phyloP scores from a whole-genome alignment of 192 early-diverging fungal species.

The Podila epigama region DNA sequence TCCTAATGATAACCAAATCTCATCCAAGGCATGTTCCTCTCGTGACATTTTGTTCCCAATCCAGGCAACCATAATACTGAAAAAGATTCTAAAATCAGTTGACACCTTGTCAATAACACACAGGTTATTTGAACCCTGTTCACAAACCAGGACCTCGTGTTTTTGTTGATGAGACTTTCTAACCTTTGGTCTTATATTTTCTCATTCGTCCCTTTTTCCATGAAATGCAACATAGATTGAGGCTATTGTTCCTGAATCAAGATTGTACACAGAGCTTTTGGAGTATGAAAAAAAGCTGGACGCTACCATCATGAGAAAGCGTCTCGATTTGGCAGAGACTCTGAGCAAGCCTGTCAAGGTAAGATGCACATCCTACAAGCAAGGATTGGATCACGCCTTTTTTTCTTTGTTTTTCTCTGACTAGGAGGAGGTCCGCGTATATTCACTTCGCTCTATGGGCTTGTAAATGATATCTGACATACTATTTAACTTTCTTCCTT shows the following conservation, averaged over 20 bases:
- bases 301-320: constrained; percentile 89
- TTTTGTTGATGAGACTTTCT: background rate
- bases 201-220: too few species aligned
- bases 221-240: constrained; percentile 73
- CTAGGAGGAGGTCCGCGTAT: too few species aligned
- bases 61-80: too few species aligned
- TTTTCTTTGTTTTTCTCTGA: too few species aligned
- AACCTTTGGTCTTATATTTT: background rate
- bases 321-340: constrained; percentile 88
- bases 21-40: constrained; percentile 45
- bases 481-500: background rate
- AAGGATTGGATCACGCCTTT: background rate
- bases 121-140: too few species aligned
- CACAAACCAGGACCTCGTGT: too few species aligned
- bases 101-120: too few species aligned
- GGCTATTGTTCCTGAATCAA: constrained; percentile 90
- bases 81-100: too few species aligned
- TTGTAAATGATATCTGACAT: too few species aligned
- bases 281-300: constrained; percentile 91
- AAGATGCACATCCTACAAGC: background rate
- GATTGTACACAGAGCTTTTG: constrained; percentile 83
- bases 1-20: constrained; percentile 49
- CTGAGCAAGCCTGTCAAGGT: constrained; percentile 78
- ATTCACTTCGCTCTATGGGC: too few species aligned
- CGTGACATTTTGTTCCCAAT: too few species aligned